Evolutionary conservation across 2,329 filamentous ascomycete species (phyloP), one percentile per base, ranked within the genome.

Genomic region (Botrytis porri): DNA sequence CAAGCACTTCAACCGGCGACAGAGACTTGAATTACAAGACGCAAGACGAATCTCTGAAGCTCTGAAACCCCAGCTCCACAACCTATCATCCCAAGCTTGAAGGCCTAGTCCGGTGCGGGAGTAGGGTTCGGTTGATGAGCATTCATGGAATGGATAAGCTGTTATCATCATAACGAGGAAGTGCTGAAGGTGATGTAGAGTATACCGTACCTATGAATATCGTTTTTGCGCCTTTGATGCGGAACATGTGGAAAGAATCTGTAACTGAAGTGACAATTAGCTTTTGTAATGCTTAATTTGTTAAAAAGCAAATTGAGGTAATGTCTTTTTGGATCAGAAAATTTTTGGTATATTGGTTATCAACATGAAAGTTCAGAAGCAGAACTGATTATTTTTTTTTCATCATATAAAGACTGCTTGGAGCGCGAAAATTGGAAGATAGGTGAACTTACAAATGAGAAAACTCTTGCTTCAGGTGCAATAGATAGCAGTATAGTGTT

Each of bases 131-230:
- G 90, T 85, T 81, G 84, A 83, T 83, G 87, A 85, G 87, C 86
- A 82, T 85, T 92, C 86, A 88, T 90, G 87, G 90, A 92, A 92
- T 92, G 90, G 90, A 92, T 92, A 90, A 89, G 89, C 90, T 89
- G 76, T 86, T 85, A 83, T 89, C 87, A 89, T 89, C 87, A 88
- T 72, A 76, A 79, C 79, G 75, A 75, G 51, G 62, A 32, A 61
- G 48, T 60, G 18, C 66, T 69, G 60, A 73, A 74, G 41, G 74
- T 45, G 41, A n/a, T 60, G 32, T 69, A 60, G 54, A 64, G 12
- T 73, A 73, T 78, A 78, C 77, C 76, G 77, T 78, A 74, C 43
- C 39, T 54, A 18, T n/a, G 72, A 22, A 37, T 29, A 14, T 4
- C 18, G 41, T 60, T 16, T 20, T 25, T n/a, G 29, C 37, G 22